Base-by-base conservation (phyloP, 345 rosid genomes). In the Lenwebbia sp. region DNA sequence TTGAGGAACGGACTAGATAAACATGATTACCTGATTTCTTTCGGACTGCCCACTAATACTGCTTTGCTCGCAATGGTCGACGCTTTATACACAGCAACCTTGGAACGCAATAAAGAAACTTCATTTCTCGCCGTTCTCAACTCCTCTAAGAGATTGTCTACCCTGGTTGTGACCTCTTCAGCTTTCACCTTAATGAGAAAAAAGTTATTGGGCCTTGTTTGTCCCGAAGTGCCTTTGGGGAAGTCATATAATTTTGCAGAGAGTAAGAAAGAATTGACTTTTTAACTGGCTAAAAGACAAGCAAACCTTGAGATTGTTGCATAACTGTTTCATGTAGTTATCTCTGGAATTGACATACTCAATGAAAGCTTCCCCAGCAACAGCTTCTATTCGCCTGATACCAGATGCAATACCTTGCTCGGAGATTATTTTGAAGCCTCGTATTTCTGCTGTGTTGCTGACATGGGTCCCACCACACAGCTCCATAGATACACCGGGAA, bases 371-470 rank as follows among this genome's bases (percentile, higher is more conserved):
- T 97, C 99, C 54, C 99, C 98, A 76, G 98, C 99, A 87, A 97
- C 97, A 8, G 99, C 99, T 93, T 97, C 98, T 40, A 97, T 94
- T 70, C 98, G 95, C 89, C 99, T 92, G 85, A 92, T 89, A 86
- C 99, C 99, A 81, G 99, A 94, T 86, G 99, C 98, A 92, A 97
- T 92, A n/a, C 98, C 99, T 84, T 96, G 98, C 90, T 97, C 99
- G 6, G 98, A 96, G 85, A 97, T 94, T 30, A 96, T 93, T 88
- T 97, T 97, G 93, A 96, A 95, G 86, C 95, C 98, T 44, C 96
- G 93, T 87, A 97, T 97, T 87, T 97, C 99, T 70, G 95, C 89
- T 87, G 99, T 97, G 90, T 92, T 96, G 88, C 89, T 88, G 84
- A 97, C 99, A 90, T 95, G 99, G 74, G 99, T 97, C 88, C 99